A percentile compares a stretch with the other conserved stretches of the same genome.
phyloP scores from a whole-genome alignment of 225 moss, liverwort and hornwort species.

The Polytrichum formosum region DNA sequence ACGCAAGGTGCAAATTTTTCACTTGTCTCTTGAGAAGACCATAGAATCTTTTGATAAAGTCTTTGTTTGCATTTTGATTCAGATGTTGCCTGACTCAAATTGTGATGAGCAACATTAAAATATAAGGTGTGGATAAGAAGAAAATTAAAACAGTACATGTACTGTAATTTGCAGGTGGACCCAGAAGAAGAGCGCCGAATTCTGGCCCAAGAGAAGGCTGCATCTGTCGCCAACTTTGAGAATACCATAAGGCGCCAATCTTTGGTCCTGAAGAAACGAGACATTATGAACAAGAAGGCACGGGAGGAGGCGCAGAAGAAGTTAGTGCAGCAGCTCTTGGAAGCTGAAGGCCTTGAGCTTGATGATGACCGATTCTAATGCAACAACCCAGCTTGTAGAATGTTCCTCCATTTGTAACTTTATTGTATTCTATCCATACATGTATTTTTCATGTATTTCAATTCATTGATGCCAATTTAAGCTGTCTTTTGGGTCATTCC shows the following conservation, averaged over 20 bases:
- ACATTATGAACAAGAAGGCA: constrained; percentile 65
- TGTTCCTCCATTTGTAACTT: neutral
- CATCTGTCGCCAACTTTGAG: constrained; percentile 75
- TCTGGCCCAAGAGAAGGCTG: constrained; percentile 78
- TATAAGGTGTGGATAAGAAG: too few relatives aligned
- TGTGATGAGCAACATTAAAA: too few relatives aligned
- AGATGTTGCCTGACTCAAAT: too few relatives aligned
- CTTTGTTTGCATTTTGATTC: too few relatives aligned
- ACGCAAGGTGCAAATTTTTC: too few relatives aligned
- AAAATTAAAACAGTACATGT: too few relatives aligned
- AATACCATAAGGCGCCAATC: constrained; percentile 82
- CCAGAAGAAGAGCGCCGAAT: constrained; percentile 94
- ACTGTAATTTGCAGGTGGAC: constrained; percentile 58
- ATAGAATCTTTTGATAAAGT: too few relatives aligned
- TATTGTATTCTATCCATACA: neutral
- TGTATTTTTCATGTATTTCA: too few relatives aligned
- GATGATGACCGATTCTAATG: constrained; percentile 57
- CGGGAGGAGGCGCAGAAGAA: constrained; percentile 88
- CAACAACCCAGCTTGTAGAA: neutral
- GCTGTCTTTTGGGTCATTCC: too few relatives aligned
- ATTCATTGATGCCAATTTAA: too few relatives aligned
- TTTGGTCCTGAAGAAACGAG: constrained; percentile 87
- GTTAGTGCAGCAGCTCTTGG: constrained; percentile 82
- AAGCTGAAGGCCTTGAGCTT: constrained; percentile 93
- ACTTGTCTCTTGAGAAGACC: too few relatives aligned